phyloP scores from a whole-genome alignment of 2,329 filamentous ascomycete species.

The Penicillium sp. region DNA sequence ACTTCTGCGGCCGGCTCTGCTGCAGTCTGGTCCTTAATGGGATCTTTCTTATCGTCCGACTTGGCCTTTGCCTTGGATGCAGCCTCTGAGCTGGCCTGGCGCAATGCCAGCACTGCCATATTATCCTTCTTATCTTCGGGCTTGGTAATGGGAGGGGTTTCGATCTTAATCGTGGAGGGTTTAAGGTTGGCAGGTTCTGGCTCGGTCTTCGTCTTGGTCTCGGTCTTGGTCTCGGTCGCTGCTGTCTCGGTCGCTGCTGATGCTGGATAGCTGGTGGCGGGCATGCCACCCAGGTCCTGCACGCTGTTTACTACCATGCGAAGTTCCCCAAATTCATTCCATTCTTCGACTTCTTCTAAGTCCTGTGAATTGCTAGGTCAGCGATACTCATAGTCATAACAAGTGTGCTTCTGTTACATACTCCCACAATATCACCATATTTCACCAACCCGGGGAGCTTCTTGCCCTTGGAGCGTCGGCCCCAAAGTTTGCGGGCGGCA shows the following conservation, averaged over 20 bases:
- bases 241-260: conserved; percentile 26
- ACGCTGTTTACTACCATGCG: conserved; percentile 70
- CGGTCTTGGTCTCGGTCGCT: conserved; percentile 25
- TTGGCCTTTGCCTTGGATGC: conserved; percentile 39
- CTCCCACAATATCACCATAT: conserved; percentile 78
- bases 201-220: conserved; percentile 28
- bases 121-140: conserved; percentile 37
- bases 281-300: conserved; percentile 35
- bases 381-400: background rate
- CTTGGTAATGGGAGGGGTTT: conserved; percentile 37
- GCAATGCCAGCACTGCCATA: conserved; percentile 41
- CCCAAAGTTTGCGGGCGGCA: conserved; percentile 84
- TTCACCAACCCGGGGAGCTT: conserved; percentile 90
- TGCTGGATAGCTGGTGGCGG: conserved; percentile 29
- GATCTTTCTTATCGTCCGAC: conserved; percentile 17
- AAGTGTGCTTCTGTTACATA: conserved; percentile 50
- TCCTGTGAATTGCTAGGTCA: conserved; percentile 58
- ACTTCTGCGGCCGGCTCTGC: conserved; percentile 18
- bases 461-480: conserved; percentile 76
- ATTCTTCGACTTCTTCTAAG: conserved; percentile 91
- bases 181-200: conserved; percentile 26
- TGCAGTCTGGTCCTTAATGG: conserved; percentile 14
- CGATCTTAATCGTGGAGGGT: conserved; percentile 43
- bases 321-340: conserved; percentile 98
- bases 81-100: conserved; percentile 46